phyloP scores from a whole-genome alignment of 2,329 filamentous ascomycete genomes.

The Cladophialophora carrionii region DNA sequence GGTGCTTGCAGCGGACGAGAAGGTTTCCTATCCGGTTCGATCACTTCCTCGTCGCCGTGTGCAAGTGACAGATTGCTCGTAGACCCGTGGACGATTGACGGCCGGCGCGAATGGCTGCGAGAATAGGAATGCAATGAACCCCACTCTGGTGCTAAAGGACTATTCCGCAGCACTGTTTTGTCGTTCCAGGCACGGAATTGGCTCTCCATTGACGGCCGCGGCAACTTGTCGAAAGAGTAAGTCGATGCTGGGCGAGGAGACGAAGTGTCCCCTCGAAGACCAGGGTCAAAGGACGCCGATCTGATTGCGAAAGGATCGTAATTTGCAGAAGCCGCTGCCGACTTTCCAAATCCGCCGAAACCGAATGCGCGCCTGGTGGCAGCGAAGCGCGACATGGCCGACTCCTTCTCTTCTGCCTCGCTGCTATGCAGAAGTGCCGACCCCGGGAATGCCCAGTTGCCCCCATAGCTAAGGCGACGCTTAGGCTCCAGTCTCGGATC shows the following conservation, averaged over 20 bases:
- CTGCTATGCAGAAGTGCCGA: slow-evolving; percentile 48
- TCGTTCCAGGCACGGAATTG: slow-evolving; percentile 72
- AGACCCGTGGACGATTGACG: slow-evolving; percentile 77
- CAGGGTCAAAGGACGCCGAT: slow-evolving; percentile 53
- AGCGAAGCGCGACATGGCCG: slow-evolving; percentile 41
- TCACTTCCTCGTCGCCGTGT: slow-evolving; percentile 50
- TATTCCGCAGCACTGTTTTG: slow-evolving; percentile 58
- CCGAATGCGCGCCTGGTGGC: slow-evolving; percentile 46
- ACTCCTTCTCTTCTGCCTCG: slow-evolving; percentile 43
- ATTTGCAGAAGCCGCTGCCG: slow-evolving; percentile 44
- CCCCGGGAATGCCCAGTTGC: slow-evolving; percentile 57
- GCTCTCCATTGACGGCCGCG: slow-evolving; percentile 77
- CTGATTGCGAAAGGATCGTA: slow-evolving; percentile 54
- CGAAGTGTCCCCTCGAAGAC: slow-evolving; percentile 49
- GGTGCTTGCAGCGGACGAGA: slow-evolving; percentile 62
- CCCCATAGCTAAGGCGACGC: slow-evolving; percentile 61
- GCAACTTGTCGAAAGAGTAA: slow-evolving; percentile 63
- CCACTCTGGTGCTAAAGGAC: slow-evolving; percentile 60
- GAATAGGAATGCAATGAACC: slow-evolving; percentile 66
- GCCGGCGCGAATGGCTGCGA: slow-evolving; percentile 74
- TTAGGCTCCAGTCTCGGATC: slow-evolving; percentile 54
- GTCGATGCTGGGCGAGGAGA: slow-evolving; percentile 55
- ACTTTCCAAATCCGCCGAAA: slow-evolving; percentile 42
- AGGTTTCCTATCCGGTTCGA: slow-evolving; percentile 47
- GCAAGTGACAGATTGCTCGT: slow-evolving; percentile 63